Evolutionary conservation across 495 filamentous ascomycete species (phyloP), one percentile per base, ranked within the genome.

Genomic region (Aspergillus funiculosus): DNA sequence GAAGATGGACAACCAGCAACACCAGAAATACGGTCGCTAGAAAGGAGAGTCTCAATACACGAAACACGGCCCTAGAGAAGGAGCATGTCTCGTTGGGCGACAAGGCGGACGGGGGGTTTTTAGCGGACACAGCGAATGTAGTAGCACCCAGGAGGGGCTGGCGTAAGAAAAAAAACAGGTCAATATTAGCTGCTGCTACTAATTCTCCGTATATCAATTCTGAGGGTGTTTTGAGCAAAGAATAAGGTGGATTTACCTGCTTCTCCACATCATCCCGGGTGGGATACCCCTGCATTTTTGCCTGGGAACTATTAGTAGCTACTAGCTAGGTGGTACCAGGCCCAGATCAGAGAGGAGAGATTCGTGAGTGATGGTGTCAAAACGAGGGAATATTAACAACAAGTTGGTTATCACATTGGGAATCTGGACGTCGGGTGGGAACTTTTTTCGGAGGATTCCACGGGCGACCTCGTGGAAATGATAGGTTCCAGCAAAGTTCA

Each of bases 191-290:
- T n/a, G n/a, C n/a, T n/a, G n/a, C n/a, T n/a, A n/a, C n/a, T n/a
- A n/a, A n/a, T n/a, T n/a, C n/a, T n/a, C n/a, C n/a, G n/a, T n/a
- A n/a, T n/a, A n/a, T n/a, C n/a, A n/a, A n/a, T n/a, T n/a, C n/a
- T n/a, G n/a, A 17, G 30, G 7, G 26, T 37, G 24, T 32, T 26
- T 5, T 25, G 37, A 35, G 13, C 30, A 50, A 29, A 31, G 31
- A 46, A 50, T 17, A 31, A 20, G 27, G 39, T 42, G 7, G 43
- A 49, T 46, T 20, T 62, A 68, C 63, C 61, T 60, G 50, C 28
- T 64, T 66, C 63, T 64, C 65, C 58, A 57, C 61, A 63, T n/a
- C n/a, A n/a, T 66, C 59, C 43, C 48, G 58, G 36, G 30, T 39
- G 18, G 14, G 21, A 40, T 43, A 15, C 32, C 39, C 32, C 43